A percentile compares a stretch with the other conserved stretches of the same genome.
Conservation (phyloP, 164 flowering plant genomes). For the Umbilicus rupestris region DNA sequence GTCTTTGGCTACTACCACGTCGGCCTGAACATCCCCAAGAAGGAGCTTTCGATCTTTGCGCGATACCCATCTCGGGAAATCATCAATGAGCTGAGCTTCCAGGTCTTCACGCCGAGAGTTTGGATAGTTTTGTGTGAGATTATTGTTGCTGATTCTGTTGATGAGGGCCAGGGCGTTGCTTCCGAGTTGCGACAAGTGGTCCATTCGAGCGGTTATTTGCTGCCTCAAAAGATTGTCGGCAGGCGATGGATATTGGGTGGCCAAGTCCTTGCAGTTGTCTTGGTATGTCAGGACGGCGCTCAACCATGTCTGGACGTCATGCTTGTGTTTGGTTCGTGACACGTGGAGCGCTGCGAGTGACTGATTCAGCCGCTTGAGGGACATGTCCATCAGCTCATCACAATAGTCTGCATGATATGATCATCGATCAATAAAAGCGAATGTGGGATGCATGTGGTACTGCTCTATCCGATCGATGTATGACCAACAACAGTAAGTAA, state of each 20-base stretch:
- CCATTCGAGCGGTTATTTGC: conserved; percentile 25
- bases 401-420: conserved; percentile 43
- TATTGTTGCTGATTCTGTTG: conserved; percentile 23
- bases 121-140: no score
- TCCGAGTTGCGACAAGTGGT: conserved; percentile 22
- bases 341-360: conserved; percentile 27
- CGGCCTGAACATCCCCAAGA: conserved; percentile 15
- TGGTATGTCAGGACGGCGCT: conserved; percentile 44
- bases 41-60: conserved; percentile 27
- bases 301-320: conserved; percentile 47
- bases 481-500: no score
- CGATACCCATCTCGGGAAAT: conserved; percentile 30
- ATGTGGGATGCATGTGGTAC: no score
- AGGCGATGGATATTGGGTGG: not conserved
- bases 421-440: no score
- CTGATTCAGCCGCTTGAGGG: conserved; percentile 28
- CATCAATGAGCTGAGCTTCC: no score
- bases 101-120: no score
- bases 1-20: conserved; percentile 41
- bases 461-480: no score
- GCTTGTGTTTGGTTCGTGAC: conserved; percentile 22
- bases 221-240: conserved; percentile 1
- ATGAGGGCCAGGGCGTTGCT: conserved; percentile 41
- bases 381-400: conserved; percentile 31
- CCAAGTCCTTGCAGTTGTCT: conserved; percentile 32